Percentiles rank a stretch among this genome's conserved stretches.
phyloP scores from a whole-genome alignment of 345 rosid genomes.

The Ricinus communis region DNA sequence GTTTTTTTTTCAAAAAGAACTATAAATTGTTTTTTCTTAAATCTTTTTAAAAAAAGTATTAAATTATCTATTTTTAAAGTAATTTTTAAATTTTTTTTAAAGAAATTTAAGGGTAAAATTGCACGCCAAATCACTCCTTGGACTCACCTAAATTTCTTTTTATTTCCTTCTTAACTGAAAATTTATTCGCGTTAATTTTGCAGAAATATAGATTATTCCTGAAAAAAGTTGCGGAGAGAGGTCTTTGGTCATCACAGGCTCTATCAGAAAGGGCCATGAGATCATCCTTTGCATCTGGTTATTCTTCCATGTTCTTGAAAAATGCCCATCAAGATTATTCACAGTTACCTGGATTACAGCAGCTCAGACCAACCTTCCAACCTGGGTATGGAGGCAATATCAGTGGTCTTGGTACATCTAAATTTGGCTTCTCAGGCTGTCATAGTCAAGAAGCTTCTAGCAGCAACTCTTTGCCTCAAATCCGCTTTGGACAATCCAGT shows the following conservation, averaged over 20 bases:
- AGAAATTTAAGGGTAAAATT: too few species aligned
- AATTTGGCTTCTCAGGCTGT: not conserved
- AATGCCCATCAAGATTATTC: conserved; percentile 3
- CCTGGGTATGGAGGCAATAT: conserved; percentile 3
- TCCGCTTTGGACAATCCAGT: conserved; percentile 18
- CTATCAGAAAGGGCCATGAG: conserved; percentile 20
- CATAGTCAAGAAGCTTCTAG: conserved; percentile 10
- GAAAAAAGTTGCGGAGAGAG: conserved; percentile 42
- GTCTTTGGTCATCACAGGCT: conserved; percentile 8
- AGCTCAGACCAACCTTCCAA: conserved; percentile 1
- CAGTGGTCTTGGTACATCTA: not conserved
- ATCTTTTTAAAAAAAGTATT: too few species aligned
- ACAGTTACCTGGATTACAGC: not conserved
- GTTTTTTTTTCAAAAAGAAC: too few species aligned
- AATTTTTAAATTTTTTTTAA: too few species aligned
- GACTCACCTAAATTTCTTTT: too few species aligned
- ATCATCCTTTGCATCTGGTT: conserved; percentile 35
- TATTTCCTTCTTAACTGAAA: too few species aligned
- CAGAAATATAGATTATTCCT: conserved; percentile 74
- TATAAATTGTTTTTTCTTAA: too few species aligned
- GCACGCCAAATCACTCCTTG: too few species aligned
- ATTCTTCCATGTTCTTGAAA: conserved; percentile 5
- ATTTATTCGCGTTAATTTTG: conserved; percentile 11
- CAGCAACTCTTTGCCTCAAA: conserved; percentile 6
- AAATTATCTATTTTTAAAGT: too few species aligned